These are phyloP conservation scores for Saturnispora sanitii DNA, from an alignment of 805 yeast genomes.

Conservation along the genomic window DNA sequence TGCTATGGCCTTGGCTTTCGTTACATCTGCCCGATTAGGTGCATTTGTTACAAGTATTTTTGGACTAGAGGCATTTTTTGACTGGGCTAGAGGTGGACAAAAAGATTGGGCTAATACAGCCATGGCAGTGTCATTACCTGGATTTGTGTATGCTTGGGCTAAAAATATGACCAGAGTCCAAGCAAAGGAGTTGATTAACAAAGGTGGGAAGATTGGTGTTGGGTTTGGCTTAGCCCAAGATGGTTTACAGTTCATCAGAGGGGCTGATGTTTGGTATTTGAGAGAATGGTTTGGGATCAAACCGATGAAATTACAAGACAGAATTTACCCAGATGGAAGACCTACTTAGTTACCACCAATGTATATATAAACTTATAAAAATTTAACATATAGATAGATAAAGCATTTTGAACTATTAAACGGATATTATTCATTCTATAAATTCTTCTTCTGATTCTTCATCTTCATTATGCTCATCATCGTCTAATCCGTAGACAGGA, in stretches of 20 bases:
- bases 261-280: constrained; percentile 61
- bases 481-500: constrained; percentile 72
- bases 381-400: neutral
- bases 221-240: constrained; percentile 61
- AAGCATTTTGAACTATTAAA: neutral
- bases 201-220: constrained; percentile 52
- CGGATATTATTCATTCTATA: neutral
- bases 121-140: constrained; percentile 43
- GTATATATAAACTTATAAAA: neutral
- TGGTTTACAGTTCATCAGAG: constrained; percentile 42
- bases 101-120: constrained; percentile 53
- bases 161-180: constrained; percentile 36
- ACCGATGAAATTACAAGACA: constrained; percentile 19
- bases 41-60: constrained; percentile 41
- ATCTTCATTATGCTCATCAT: constrained; percentile 34
- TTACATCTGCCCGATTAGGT: constrained; percentile 33
- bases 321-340: constrained; percentile 12
- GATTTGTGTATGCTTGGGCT: constrained; percentile 40
- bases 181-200: constrained; percentile 32
- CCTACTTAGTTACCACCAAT: too few species aligned
- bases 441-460: constrained; percentile 8
- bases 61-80: constrained; percentile 53
- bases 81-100: constrained; percentile 35
- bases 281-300: constrained; percentile 23
- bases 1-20: constrained; percentile 42